Base-by-base conservation (phyloP, 2,329 filamentous ascomycete species). In the Neoscytalidium dimidiatum region DNA sequence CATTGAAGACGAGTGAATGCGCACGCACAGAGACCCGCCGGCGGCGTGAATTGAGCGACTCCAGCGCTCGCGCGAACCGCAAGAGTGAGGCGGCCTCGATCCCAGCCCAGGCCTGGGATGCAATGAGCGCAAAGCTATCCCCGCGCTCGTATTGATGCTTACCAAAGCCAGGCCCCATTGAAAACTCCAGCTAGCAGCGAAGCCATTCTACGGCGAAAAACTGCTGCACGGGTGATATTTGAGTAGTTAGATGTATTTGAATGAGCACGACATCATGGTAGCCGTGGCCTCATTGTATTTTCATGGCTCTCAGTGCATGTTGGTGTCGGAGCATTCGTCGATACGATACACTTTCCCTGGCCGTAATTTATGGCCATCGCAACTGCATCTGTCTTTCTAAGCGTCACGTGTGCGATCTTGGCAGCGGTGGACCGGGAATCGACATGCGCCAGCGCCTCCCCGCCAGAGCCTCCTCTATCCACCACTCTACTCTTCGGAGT, bases 401-500 rank as follows among this genome's bases (percentile, higher is more conserved):
- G n/a, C n/a, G n/a, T n/a, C n/a, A n/a, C n/a, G n/a, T n/a, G n/a
- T n/a, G n/a, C n/a, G n/a, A n/a, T n/a, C n/a, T n/a, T n/a, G n/a
- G n/a, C n/a, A n/a, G n/a, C n/a, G n/a, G n/a, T n/a, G n/a, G n/a
- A n/a, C 60, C 28, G 35, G 23, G n/a, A 26, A 43, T 60, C 56
- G 41, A 60, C 56, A 60, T 60, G 41, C 56, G 56, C 53, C 53
- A 60, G 33, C 56, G 56, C 56, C 56, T 60, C 56, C 56, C 56
- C 62, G 51, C 51, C 52, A 51, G 51, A 44, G 52, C 52, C 43
- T 57, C 52, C 52, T 49, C 51, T 52, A 58, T 51, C 33, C 41
- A 64, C 38, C 57, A 57, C 56, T 21, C 43, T 46, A 29, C 64
- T 66, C 64, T 66, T 57, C 64, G 64, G 64, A 66, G 64, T 62